Conservation (phyloP, 805 yeast genomes). For the Yamadazyma ubonensis region DNA sequence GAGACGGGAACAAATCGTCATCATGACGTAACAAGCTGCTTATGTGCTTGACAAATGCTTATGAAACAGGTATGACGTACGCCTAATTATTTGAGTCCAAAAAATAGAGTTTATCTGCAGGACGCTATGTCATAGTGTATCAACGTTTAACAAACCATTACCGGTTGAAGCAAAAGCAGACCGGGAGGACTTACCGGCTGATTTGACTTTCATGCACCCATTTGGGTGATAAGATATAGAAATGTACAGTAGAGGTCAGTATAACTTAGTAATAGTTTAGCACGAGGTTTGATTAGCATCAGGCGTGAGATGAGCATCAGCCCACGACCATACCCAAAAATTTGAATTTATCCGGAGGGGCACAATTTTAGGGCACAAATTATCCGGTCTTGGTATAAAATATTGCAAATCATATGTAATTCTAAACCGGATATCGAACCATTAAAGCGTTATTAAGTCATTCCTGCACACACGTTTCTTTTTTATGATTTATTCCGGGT, state of each 20-base stretch:
- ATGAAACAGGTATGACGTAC: background rate
- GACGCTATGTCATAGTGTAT: constrained; percentile 11
- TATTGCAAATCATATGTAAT: background rate
- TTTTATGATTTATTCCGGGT: background rate
- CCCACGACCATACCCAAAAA: too few relatives aligned
- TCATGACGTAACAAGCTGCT: too few relatives aligned
- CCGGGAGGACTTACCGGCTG: too few relatives aligned
- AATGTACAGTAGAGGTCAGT: too few relatives aligned
- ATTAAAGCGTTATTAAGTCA: constrained; percentile 7
- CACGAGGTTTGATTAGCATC: too few relatives aligned
- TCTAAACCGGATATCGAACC: background rate
- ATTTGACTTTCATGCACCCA: too few relatives aligned
- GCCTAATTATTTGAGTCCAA: background rate
- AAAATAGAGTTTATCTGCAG: background rate
- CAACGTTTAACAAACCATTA: background rate
- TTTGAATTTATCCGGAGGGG: constrained; percentile 8
- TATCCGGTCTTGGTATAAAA: background rate
- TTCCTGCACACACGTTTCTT: constrained; percentile 9
- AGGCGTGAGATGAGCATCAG: too few relatives aligned
- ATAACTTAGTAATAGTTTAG: too few relatives aligned
- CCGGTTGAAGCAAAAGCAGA: background rate
- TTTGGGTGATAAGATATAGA: too few relatives aligned
- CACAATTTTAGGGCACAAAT: constrained; percentile 1
- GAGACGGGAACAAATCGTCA: too few relatives aligned
- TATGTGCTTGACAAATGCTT: background rate